Percentiles rank a stretch among this genome's conserved stretches.
Conservation (phyloP, 2,329 filamentous ascomycete species). For the Ceratocystiopsis brevicomis region DNA sequence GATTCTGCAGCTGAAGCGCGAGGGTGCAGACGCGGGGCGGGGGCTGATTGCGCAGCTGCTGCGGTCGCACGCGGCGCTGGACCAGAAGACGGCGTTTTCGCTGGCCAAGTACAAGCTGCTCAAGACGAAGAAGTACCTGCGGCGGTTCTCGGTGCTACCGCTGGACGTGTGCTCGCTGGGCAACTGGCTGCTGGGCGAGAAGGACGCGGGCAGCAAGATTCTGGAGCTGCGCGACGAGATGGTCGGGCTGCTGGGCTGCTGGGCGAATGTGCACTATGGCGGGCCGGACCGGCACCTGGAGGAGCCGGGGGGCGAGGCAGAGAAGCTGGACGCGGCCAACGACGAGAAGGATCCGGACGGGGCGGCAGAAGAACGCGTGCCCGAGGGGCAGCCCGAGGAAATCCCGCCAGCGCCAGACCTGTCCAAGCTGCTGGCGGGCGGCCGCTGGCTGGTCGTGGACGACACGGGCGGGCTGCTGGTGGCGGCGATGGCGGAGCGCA, state of each 20-base stretch:
- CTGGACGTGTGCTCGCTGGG: conserved; percentile 61
- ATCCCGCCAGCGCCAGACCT: neutral
- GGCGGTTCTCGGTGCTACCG: conserved; percentile 68
- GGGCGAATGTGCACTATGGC: conserved; percentile 75
- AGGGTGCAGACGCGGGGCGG: conserved; percentile 60
- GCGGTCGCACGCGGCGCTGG: conserved; percentile 70
- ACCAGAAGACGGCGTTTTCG: conserved; percentile 87
- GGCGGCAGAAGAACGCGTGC: neutral
- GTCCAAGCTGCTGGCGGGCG: conserved; percentile 9
- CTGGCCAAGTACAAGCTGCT: conserved; percentile 89
- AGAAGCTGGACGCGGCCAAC: neutral
- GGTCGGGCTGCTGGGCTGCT: conserved; percentile 64
- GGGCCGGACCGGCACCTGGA: conserved; percentile 16
- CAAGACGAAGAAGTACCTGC: conserved; percentile 86
- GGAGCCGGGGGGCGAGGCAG: conserved; percentile 9
- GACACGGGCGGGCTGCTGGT: conserved; percentile 71
- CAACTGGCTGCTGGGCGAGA: conserved; percentile 61
- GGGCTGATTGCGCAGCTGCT: conserved; percentile 88
- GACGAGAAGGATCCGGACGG: no score
- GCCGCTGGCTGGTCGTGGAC: conserved; percentile 64
- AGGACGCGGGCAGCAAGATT: conserved; percentile 53
- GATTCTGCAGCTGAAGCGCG: conserved; percentile 54
- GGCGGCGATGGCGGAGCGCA: conserved; percentile 70
- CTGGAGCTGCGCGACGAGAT: conserved; percentile 76
- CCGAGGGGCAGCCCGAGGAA: neutral